Evolutionary conservation across 257 asterid genomes (phyloP).

Genomic region (Solanum dulcamara): DNA sequence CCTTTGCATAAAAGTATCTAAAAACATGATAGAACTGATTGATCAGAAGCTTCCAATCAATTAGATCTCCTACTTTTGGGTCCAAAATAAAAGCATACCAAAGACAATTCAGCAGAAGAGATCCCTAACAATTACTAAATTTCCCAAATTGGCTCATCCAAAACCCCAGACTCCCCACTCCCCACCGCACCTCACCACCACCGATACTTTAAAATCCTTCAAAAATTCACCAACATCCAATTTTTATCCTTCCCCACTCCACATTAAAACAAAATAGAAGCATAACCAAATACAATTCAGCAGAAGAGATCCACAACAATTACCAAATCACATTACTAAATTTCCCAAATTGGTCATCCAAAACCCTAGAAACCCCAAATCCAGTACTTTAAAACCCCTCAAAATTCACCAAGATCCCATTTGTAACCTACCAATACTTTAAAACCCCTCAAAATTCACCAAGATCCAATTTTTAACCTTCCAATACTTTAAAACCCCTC

Average conservation of each 20-base stretch:
- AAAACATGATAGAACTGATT: too few species aligned
- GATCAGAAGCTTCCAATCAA: too few species aligned
- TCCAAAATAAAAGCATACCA: not conserved
- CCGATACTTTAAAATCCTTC: not conserved
- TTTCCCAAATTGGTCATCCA: not conserved
- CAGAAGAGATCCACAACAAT: not conserved
- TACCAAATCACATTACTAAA: not conserved
- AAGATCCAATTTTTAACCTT: slow-evolving; percentile 10
- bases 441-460: not conserved
- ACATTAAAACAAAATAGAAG: not conserved
- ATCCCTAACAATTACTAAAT: not conserved
- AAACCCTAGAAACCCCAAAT: not conserved
- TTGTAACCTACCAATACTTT: not conserved
- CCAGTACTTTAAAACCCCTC: not conserved
- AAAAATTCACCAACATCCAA: not conserved
- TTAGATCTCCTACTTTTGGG: not conserved
- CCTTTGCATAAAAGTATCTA: too few species aligned
- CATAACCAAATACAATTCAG: not conserved
- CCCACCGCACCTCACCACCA: too few species aligned
- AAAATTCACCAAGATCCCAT: slow-evolving; percentile 7
- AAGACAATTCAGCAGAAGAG: not conserved
- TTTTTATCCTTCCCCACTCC: not conserved
- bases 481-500: not conserved
- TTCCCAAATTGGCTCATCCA: not conserved
- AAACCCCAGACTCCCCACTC: not conserved